Evolutionary conservation across 1,139 yeast genomes (phyloP).

Genomic region (Saccharomyces pastorianus): DNA sequence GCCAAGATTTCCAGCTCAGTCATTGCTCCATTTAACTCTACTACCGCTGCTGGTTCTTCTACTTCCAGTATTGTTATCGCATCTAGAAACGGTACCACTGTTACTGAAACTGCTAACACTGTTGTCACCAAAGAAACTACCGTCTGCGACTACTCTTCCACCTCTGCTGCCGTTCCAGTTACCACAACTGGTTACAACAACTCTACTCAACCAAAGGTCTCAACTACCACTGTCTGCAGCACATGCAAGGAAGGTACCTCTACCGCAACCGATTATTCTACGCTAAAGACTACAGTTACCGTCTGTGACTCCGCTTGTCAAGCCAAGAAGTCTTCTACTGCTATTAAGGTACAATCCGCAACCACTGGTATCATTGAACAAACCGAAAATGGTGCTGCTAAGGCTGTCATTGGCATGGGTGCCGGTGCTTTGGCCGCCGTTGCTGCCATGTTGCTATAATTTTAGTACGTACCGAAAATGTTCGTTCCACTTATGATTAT

Average conservation of each 20-base stretch:
- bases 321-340: neutral
- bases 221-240: neutral
- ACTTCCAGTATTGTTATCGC: neutral
- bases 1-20: neutral
- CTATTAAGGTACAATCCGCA: neutral
- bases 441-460: conserved; percentile 5
- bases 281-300: neutral
- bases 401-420: conserved; percentile 4
- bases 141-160: neutral
- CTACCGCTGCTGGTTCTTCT: neutral
- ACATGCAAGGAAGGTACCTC: no score
- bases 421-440: neutral
- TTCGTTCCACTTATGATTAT: neutral
- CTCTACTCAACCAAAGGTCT: neutral
- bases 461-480: neutral
- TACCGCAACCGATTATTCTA: neutral
- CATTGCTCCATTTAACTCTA: neutral
- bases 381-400: conserved; percentile 6
- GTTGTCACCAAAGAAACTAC: neutral
- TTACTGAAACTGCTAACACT: neutral
- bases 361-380: conserved; percentile 1
- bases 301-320: conserved; percentile 1
- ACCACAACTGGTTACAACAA: neutral
- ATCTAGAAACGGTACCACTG: neutral
- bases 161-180: neutral